A percentile compares a stretch with the other conserved stretches of the same genome.
phyloP scores from a whole-genome alignment of 2,329 filamentous ascomycete species.

The Nemania serpens region DNA sequence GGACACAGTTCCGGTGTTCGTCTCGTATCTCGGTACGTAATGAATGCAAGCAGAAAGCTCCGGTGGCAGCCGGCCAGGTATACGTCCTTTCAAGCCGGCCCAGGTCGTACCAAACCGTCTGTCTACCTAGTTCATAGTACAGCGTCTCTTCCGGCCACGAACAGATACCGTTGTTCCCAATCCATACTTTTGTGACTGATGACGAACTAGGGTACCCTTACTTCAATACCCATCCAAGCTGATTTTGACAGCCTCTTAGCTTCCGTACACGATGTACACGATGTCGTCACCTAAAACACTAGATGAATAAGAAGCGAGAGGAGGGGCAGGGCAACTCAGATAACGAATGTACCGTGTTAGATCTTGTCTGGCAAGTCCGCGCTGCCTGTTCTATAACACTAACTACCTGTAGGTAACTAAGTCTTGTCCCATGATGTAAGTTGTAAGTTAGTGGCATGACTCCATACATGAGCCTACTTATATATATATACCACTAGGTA shows the following conservation, averaged over 20 bases:
- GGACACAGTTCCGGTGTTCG: too few relatives aligned
- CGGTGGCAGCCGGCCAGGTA: slow-evolving; percentile 21
- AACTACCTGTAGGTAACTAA: too few relatives aligned
- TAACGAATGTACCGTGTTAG: not conserved
- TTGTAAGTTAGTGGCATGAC: slow-evolving; percentile 16
- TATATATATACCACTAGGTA: too few relatives aligned
- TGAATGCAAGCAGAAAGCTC: slow-evolving; percentile 14
- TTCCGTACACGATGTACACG: not conserved
- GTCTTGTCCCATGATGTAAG: slow-evolving; percentile 22
- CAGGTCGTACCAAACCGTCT: slow-evolving; percentile 15
- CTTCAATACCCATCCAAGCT: not conserved
- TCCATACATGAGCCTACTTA: too few relatives aligned
- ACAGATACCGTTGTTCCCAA: not conserved
- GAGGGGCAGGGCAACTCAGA: not conserved
- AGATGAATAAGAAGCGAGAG: not conserved
- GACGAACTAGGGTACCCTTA: not conserved
- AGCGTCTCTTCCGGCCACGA: not conserved
- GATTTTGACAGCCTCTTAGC: not conserved
- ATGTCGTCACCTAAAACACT: slow-evolving; percentile 17
- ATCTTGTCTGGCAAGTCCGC: too few relatives aligned
- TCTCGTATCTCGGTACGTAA: not conserved
- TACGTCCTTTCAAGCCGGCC: slow-evolving; percentile 8
- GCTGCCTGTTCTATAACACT: slow-evolving; percentile 6
- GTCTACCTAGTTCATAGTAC: not conserved
- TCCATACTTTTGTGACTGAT: slow-evolving; percentile 7